Percentiles rank a stretch among this genome's conserved stretches.
phyloP scores from a whole-genome alignment of 2,329 filamentous ascomycete genomes.

The Grosmannia huntii region DNA sequence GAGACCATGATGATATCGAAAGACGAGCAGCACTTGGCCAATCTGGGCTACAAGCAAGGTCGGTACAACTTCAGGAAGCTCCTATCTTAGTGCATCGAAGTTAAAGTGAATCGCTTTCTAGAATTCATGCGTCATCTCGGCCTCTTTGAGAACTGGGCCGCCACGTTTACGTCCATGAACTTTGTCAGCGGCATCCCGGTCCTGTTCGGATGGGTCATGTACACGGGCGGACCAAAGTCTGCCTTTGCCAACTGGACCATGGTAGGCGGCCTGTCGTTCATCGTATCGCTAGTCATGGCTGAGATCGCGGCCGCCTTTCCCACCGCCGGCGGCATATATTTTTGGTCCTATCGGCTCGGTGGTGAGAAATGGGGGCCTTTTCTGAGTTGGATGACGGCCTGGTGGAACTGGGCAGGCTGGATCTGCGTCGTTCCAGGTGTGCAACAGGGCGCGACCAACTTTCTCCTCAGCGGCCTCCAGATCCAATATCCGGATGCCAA shows the following conservation, averaged over 20 bases:
- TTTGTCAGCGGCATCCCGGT: conserved; percentile 25
- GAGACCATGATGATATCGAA: conserved; percentile 8
- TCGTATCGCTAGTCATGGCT: conserved; percentile 23
- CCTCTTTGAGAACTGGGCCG: conserved; percentile 24
- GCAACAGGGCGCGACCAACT: conserved; percentile 26
- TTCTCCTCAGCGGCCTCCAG: conserved; percentile 24
- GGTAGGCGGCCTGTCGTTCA: conserved; percentile 21
- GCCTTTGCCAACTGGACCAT: conserved; percentile 27
- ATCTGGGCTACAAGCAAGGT: conserved; percentile 21
- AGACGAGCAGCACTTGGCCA: conserved; percentile 21
- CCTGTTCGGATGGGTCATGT: conserved; percentile 25
- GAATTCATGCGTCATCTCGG: conserved; percentile 22
- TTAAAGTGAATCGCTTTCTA: not conserved
- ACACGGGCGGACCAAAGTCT: conserved; percentile 23
- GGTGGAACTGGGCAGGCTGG: conserved; percentile 27
- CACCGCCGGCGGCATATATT: conserved; percentile 26
- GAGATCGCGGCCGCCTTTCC: conserved; percentile 24
- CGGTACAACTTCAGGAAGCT: not conserved
- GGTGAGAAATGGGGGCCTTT: conserved; percentile 23
- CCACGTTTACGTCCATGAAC: conserved; percentile 25
- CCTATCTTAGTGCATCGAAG: not conserved
- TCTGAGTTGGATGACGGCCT: conserved; percentile 26
- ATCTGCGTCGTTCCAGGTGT: conserved; percentile 24
- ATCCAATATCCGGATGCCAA: conserved; percentile 22
- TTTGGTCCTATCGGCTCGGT: conserved; percentile 23